phyloP scores from a whole-genome alignment of 1,139 yeast species.

The Chernovozyma sophiae-reginae region DNA sequence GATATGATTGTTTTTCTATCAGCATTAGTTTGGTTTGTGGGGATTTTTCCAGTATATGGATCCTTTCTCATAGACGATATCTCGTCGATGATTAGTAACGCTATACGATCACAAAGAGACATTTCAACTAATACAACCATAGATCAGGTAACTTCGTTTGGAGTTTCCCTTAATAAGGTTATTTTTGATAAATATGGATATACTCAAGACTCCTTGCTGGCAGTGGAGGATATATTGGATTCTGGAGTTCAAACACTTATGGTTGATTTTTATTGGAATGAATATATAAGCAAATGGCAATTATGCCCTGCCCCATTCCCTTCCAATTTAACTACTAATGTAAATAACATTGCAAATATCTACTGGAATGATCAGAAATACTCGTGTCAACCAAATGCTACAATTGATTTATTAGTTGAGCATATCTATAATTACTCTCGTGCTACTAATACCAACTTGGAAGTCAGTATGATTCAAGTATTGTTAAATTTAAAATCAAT shows the following conservation, averaged over 20 bases:
- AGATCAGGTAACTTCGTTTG: slow-evolving; percentile 53
- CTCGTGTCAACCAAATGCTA: slow-evolving; percentile 42
- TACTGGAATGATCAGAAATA: slow-evolving; percentile 28
- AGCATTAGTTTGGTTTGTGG: too few species aligned
- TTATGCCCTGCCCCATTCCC: slow-evolving; percentile 59
- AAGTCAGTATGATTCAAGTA: slow-evolving; percentile 52
- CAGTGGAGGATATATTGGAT: slow-evolving; percentile 36
- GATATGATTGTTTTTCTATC: background rate
- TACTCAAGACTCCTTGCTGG: slow-evolving; percentile 33
- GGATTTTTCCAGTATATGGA: too few species aligned
- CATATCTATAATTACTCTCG: slow-evolving; percentile 35
- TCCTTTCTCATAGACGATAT: too few species aligned
- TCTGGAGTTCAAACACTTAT: slow-evolving; percentile 51
- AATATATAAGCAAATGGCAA: slow-evolving; percentile 51
- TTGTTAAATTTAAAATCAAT: slow-evolving; percentile 43
- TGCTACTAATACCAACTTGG: slow-evolving; percentile 51
- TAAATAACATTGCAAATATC: slow-evolving; percentile 11
- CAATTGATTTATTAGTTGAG: slow-evolving; percentile 34
- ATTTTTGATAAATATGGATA: slow-evolving; percentile 55
- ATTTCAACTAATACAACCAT: slow-evolving; percentile 51
- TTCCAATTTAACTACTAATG: slow-evolving; percentile 20
- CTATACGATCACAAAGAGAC: slow-evolving; percentile 67
- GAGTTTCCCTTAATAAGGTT: slow-evolving; percentile 50
- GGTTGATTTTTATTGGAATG: slow-evolving; percentile 68
- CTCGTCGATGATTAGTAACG: slow-evolving; percentile 16